phyloP scores from a whole-genome alignment of 2,329 filamentous ascomycete species.

The Penicillium fuscoglaucum region DNA sequence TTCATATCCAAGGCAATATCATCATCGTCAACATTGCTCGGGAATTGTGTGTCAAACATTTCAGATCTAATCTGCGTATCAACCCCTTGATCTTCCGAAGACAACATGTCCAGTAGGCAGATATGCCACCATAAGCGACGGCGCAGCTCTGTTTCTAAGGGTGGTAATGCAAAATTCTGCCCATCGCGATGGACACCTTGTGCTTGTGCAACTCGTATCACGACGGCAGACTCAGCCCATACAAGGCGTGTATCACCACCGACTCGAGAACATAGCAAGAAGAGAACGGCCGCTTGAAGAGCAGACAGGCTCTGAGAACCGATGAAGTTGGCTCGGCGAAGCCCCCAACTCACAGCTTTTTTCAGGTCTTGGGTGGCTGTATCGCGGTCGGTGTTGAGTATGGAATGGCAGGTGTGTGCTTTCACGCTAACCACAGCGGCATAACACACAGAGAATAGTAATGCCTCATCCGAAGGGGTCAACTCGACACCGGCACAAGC shows the following conservation, averaged over 20 bases:
- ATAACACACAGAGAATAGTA: slow-evolving; percentile 19
- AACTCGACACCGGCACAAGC: not conserved
- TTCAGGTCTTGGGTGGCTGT: slow-evolving; percentile 4
- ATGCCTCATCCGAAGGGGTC: slow-evolving; percentile 1
- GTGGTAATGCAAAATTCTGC: not conserved
- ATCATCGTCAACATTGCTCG: slow-evolving; percentile 27
- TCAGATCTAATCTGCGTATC: slow-evolving; percentile 27
- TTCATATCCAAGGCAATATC: slow-evolving; percentile 22
- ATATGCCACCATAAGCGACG: slow-evolving; percentile 35
- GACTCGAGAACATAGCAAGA: slow-evolving; percentile 15
- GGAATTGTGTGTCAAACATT: slow-evolving; percentile 28
- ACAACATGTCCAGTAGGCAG: slow-evolving; percentile 30
- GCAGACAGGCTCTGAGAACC: slow-evolving; percentile 10
- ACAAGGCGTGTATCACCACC: slow-evolving; percentile 11
- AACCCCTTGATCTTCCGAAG: slow-evolving; percentile 29
- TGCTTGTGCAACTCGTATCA: slow-evolving; percentile 14
- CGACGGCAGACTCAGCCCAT: slow-evolving; percentile 14
- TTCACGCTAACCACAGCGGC: slow-evolving; percentile 19
- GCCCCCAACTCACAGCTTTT: slow-evolving; percentile 10
- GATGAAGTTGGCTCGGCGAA: slow-evolving; percentile 18
- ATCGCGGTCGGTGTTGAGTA: slow-evolving; percentile 7
- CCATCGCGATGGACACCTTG: slow-evolving; percentile 15
- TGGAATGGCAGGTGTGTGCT: slow-evolving; percentile 9
- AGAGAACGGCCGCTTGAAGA: slow-evolving; percentile 22
- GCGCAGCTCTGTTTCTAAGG: slow-evolving; percentile 29